phyloP scores from a whole-genome alignment of 495 filamentous ascomycete species.

The Polyplosphaeria fusca region DNA sequence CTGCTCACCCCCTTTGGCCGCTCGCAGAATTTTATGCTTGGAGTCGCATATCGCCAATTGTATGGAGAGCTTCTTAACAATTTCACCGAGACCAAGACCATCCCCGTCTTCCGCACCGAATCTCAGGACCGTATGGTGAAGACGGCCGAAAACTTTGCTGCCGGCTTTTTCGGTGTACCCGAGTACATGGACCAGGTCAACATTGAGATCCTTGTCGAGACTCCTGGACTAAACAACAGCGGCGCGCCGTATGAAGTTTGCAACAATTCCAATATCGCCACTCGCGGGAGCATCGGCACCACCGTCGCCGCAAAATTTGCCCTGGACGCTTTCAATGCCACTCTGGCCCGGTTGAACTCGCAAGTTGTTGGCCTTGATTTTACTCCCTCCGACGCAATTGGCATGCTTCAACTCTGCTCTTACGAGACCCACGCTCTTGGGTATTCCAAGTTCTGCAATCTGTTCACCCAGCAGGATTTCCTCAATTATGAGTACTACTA shows the following conservation, averaged over 20 bases:
- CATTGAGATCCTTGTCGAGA: slow-evolving; percentile 43
- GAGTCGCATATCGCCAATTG: slow-evolving; percentile 51
- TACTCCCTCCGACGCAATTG: slow-evolving; percentile 24
- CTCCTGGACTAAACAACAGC: slow-evolving; percentile 15
- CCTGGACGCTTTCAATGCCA: slow-evolving; percentile 20
- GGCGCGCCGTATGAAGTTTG: slow-evolving; percentile 34
- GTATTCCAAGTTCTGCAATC: slow-evolving; percentile 28
- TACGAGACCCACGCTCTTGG: slow-evolving; percentile 25
- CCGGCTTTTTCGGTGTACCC: slow-evolving; percentile 44
- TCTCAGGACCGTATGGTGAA: slow-evolving; percentile 37
- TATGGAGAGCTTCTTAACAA: slow-evolving; percentile 47
- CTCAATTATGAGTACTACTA: slow-evolving; percentile 50
- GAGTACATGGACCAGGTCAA: slow-evolving; percentile 41
- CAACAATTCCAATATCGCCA: slow-evolving; percentile 37
- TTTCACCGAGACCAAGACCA: slow-evolving; percentile 38
- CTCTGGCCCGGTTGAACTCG: slow-evolving; percentile 9
- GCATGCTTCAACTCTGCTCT: slow-evolving; percentile 26
- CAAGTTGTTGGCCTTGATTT: slow-evolving; percentile 37
- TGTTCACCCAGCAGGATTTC: slow-evolving; percentile 42
- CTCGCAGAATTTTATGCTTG: slow-evolving; percentile 55
- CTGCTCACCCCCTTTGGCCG: slow-evolving; percentile 26
- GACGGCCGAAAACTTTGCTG: slow-evolving; percentile 43
- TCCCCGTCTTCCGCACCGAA: slow-evolving; percentile 44
- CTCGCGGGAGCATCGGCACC: slow-evolving; percentile 37
- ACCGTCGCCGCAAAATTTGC: slow-evolving; percentile 30